phyloP scores from a whole-genome alignment of 257 asterid genomes.

The Plectranthus barbatus region DNA sequence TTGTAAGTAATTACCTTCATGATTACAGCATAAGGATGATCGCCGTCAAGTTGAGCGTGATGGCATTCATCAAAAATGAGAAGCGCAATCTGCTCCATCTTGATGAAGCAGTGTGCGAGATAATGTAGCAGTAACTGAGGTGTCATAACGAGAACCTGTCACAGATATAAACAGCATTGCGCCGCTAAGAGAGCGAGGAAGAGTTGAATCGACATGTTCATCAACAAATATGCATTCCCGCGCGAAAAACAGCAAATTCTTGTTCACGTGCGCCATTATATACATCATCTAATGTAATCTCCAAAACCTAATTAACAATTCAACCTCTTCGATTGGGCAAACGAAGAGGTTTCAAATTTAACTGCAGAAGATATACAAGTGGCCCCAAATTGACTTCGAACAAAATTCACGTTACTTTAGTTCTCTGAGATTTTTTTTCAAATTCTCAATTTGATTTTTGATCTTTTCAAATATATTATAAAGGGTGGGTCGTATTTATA shows the following conservation, averaged over 20 bases:
- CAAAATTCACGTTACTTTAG: background rate
- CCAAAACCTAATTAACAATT: background rate
- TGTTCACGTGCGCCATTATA: background rate
- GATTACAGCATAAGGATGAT: conserved; percentile 82
- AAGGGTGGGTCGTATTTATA: too few species aligned
- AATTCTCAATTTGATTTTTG: too few species aligned
- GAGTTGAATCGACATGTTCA: background rate
- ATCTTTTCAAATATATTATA: too few species aligned
- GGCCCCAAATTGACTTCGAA: background rate
- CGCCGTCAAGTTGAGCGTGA: conserved; percentile 63
- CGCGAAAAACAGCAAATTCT: background rate
- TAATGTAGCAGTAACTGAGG: conserved; percentile 57
- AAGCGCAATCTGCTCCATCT: conserved; percentile 63
- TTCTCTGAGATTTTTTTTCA: too few species aligned
- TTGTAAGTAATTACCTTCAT: conserved; percentile 53
- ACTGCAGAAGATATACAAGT: background rate
- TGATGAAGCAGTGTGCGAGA: conserved; percentile 67
- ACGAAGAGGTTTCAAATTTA: background rate
- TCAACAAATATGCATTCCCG: background rate
- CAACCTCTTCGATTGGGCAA: background rate
- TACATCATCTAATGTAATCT: background rate
- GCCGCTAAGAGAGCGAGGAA: background rate
- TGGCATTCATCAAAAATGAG: conserved; percentile 88
- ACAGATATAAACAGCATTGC: background rate
- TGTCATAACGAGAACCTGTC: conserved; percentile 80